Conservation (phyloP, 345 rosid genomes). For the Kandelia obovata region DNA sequence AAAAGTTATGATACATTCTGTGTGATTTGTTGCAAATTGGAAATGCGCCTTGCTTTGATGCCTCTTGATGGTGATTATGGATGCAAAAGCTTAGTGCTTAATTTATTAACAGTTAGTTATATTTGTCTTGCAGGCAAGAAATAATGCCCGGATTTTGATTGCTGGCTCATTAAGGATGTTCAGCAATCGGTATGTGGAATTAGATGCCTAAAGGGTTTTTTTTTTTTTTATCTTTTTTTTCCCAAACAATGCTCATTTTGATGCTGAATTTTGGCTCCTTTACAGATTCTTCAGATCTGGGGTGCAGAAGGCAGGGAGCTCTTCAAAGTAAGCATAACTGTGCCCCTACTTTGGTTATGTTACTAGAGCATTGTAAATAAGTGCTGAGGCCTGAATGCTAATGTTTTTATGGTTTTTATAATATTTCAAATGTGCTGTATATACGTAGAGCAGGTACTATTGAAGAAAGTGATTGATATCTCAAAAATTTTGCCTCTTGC, state of each 20-base stretch:
- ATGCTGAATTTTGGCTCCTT: neutral
- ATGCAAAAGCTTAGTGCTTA: neutral
- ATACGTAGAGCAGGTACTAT: neutral
- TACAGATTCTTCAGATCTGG: conserved; percentile 47
- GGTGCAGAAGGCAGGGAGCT: conserved; percentile 55
- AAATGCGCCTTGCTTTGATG: neutral
- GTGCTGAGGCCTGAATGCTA: too few relatives aligned
- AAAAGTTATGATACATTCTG: too few relatives aligned
- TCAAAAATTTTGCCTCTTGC: neutral
- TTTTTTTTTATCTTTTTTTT: neutral
- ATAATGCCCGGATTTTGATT: conserved; percentile 62
- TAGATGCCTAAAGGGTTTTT: neutral
- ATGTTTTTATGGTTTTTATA: too few relatives aligned
- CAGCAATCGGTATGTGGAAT: conserved; percentile 41
- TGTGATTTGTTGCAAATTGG: neutral
- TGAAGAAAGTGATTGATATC: neutral
- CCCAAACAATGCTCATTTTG: neutral
- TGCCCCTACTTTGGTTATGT: neutral
- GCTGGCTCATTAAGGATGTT: conserved; percentile 59
- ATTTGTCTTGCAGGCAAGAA: conserved; percentile 44
- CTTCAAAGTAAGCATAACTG: conserved; percentile 35
- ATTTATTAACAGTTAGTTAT: neutral
- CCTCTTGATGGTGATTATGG: neutral
- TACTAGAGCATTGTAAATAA: too few relatives aligned
- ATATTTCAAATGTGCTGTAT: too few relatives aligned